Evolutionary conservation across 495 filamentous ascomycete species (phyloP).

Genomic region (Durotheca rogersii): DNA sequence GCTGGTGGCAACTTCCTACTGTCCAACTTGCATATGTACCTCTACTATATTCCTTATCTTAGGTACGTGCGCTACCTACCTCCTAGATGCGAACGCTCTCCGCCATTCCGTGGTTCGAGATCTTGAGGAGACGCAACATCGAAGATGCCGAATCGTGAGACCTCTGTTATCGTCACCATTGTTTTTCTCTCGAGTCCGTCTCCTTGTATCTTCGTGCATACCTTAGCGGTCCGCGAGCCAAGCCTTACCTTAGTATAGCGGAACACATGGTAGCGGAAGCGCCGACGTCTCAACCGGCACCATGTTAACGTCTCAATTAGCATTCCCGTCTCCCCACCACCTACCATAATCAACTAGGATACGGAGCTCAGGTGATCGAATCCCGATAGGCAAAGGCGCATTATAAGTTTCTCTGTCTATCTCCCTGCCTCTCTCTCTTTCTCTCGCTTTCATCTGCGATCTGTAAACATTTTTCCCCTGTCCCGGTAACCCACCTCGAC

Average conservation of each 20-base stretch:
- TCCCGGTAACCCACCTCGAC: neutral
- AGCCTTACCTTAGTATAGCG: conserved; percentile 5
- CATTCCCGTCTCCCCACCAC: conserved; percentile 20
- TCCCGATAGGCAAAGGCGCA: too few relatives aligned
- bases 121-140: conserved; percentile 12
- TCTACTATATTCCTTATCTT: too few relatives aligned
- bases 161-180: conserved; percentile 14
- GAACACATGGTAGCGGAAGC: too few relatives aligned
- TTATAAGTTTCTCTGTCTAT: too few relatives aligned
- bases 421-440: neutral
- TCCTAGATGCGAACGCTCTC: too few relatives aligned
- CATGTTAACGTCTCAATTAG: conserved; percentile 13
- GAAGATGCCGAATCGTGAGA: conserved; percentile 13
- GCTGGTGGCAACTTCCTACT: conserved; percentile 14
- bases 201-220: too few relatives aligned
- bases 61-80: too few relatives aligned
- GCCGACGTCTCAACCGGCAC: conserved; percentile 19
- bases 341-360: conserved; percentile 27
- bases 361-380: conserved; percentile 2
- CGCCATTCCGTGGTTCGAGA: conserved; percentile 2
- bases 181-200: too few relatives aligned
- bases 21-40: too few relatives aligned
- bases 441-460: conserved; percentile 4
- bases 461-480: conserved; percentile 2
- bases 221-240: conserved; percentile 15